Percentiles rank a stretch among this genome's conserved stretches.
Evolutionary conservation across 2,329 filamentous ascomycete genomes (phyloP).

Genomic region (Verticillium albo-atrum): DNA sequence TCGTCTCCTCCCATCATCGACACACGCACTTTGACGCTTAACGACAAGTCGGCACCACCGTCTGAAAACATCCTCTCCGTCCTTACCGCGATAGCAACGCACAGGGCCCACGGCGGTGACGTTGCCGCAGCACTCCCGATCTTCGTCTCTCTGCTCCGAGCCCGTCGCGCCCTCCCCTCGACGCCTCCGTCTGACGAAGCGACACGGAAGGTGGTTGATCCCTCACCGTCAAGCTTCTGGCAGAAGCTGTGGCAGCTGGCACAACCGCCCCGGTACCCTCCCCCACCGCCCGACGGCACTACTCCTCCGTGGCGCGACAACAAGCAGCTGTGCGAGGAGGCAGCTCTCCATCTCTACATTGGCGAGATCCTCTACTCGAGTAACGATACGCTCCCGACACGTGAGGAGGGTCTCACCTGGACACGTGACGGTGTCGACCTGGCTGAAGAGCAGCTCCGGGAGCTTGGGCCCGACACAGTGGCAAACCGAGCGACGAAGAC

Average conservation of each 20-base stretch:
- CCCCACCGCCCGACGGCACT: constrained; percentile 66
- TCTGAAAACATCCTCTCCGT: constrained; percentile 72
- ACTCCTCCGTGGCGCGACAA: constrained; percentile 59
- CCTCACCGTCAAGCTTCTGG: constrained; percentile 1
- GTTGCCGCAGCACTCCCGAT: constrained; percentile 71
- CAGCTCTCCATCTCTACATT: constrained; percentile 81
- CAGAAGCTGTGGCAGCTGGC: constrained; percentile 17
- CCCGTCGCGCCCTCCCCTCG: constrained; percentile 58
- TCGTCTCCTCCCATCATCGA: constrained; percentile 43
- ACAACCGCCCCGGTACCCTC: constrained; percentile 60
- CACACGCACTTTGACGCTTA: constrained; percentile 58
- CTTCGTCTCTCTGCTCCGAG: constrained; percentile 77
- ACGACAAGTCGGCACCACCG: constrained; percentile 50
- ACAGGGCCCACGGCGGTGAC: constrained; percentile 67
- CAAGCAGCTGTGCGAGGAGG: constrained; percentile 74
- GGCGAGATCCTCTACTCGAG: constrained; percentile 86
- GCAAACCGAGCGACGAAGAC: constrained; percentile 23
- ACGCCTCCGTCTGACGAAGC: constrained; percentile 20
- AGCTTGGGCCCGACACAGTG: constrained; percentile 21
- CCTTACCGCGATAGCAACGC: constrained; percentile 72
- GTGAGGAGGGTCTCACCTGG: constrained; percentile 77
- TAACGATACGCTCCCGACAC: constrained; percentile 36
- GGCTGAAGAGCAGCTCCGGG: constrained; percentile 64
- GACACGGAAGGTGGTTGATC: not conserved
- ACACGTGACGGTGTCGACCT: constrained; percentile 82